These are phyloP conservation scores for Fusarium austroafricanum DNA, from an alignment of 2,329 filamentous ascomycete species.

Conservation along the genomic window DNA sequence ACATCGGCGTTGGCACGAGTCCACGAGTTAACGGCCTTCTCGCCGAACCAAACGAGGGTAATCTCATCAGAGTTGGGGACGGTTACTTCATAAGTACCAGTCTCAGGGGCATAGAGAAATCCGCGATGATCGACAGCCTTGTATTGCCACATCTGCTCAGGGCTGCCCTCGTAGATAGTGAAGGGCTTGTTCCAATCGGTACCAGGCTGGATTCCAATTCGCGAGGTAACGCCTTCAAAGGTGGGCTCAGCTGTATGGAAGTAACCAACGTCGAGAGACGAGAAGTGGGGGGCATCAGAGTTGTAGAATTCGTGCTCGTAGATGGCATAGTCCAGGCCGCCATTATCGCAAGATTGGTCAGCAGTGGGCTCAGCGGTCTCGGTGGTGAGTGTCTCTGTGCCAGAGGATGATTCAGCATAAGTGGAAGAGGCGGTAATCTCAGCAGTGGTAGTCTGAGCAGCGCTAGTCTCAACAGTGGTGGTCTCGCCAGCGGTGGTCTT, in stretches of 20 bases:
- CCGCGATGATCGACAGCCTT: constrained; percentile 16
- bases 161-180: constrained; percentile 10
- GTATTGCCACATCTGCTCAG: not conserved
- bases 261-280: not conserved
- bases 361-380: too few species aligned
- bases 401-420: too few species aligned
- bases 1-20: not conserved
- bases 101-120: not conserved
- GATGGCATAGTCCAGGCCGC: constrained; percentile 9
- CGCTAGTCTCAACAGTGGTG: too few species aligned
- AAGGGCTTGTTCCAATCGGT: not conserved
- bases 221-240: not conserved
- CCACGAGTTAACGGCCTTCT: not conserved
- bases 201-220: constrained; percentile 7
- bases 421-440: too few species aligned
- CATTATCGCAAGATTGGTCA: constrained; percentile 14
- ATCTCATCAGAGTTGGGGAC: constrained; percentile 22
- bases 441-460: too few species aligned
- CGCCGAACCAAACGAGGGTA: constrained; percentile 13
- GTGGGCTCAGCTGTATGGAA: constrained; percentile 1
- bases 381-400: too few species aligned
- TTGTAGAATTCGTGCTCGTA: not conserved
- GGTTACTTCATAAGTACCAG: not conserved
- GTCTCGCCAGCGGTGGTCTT: too few species aligned
- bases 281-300: constrained; percentile 5